A percentile compares a stretch with the other conserved stretches of the same genome.
phyloP scores from a whole-genome alignment of 2,329 filamentous ascomycete genomes.

The Aureobasidium sp. region DNA sequence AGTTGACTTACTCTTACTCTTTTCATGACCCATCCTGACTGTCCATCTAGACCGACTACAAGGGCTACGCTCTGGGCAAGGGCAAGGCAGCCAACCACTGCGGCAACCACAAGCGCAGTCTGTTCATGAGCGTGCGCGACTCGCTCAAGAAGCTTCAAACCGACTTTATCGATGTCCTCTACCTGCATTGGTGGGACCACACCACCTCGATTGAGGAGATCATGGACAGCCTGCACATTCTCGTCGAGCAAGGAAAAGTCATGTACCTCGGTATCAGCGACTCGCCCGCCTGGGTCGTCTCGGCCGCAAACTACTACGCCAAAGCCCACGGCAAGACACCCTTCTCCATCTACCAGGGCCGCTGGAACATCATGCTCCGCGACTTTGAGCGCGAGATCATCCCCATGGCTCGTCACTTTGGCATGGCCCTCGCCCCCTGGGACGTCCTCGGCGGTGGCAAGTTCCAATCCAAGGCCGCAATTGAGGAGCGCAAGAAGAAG shows the following conservation, averaged over 20 bases:
- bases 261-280: conserved; percentile 35
- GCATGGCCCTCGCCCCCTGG: conserved; percentile 40
- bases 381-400: conserved; percentile 37
- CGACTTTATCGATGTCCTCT: conserved; percentile 21
- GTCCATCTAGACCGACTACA: conserved; percentile 20
- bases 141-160: conserved; percentile 31
- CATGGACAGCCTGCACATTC: conserved; percentile 33
- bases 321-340: conserved; percentile 32
- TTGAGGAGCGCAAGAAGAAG: conserved; percentile 18
- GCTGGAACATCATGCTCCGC: conserved; percentile 31
- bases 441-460: conserved; percentile 45
- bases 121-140: conserved; percentile 40
- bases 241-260: conserved; percentile 30
- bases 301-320: conserved; percentile 29
- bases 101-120: conserved; percentile 57
- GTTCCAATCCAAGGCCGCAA: conserved; percentile 39
- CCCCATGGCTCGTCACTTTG: conserved; percentile 33
- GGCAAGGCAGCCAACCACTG: conserved; percentile 36
- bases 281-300: conserved; percentile 33
- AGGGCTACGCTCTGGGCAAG: conserved; percentile 21
- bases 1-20: not conserved
- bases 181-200: conserved; percentile 43
- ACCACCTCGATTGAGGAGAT: conserved; percentile 32
- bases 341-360: conserved; percentile 36
- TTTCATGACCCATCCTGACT: not conserved